Base-by-base conservation (phyloP, 345 rosid species). In the Murraya paniculata region DNA sequence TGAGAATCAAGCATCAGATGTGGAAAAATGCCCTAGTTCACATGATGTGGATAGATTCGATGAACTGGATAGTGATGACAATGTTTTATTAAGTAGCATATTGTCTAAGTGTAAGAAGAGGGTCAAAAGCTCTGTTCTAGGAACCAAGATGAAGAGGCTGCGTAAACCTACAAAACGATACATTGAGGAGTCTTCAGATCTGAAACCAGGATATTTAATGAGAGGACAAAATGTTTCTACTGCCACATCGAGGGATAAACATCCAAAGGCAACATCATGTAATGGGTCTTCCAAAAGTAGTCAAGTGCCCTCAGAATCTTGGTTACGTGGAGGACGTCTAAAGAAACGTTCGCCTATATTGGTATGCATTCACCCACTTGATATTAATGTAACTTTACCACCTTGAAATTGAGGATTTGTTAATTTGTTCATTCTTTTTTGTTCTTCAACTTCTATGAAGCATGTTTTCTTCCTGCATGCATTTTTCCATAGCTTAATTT, bases 111-210 rank as follows among this genome's bases (percentile, higher is more conserved):
- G 45, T 75, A 83, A 76, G 78, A 84, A 84, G 55, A 76, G 78
- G 74, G 45, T 55, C 9, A 90, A 80, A 74, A 59, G 80, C 72
- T 56, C 73, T 83, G 80, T 71, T 53, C 84, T 82, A 45, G 75
- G 72, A 64, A 68, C 77, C 73, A 76, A 78, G 77, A 77, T 48
- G 55, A 89, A 85, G 84, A 84, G 91, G 78, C 35, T 82, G 73
- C 69, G 91, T 13, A 83, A 74, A 80, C 87, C 91, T 78, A 84
- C 89, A 13, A 82, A 58, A 80, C 87, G 91, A 83, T 89, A 82
- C 59, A 79, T 87, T 66, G 92, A 92, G 81, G 91, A 89, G 82
- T 77, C 66, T 78, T 84, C 87, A 57, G 80, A 77, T 27, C 57
- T 79, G 77, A 73, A 71, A 71, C 75, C 78, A 13, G 69, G 48